phyloP scores from a whole-genome alignment of 352 stramenopile species.

The Globisporangium uncinulatum region DNA sequence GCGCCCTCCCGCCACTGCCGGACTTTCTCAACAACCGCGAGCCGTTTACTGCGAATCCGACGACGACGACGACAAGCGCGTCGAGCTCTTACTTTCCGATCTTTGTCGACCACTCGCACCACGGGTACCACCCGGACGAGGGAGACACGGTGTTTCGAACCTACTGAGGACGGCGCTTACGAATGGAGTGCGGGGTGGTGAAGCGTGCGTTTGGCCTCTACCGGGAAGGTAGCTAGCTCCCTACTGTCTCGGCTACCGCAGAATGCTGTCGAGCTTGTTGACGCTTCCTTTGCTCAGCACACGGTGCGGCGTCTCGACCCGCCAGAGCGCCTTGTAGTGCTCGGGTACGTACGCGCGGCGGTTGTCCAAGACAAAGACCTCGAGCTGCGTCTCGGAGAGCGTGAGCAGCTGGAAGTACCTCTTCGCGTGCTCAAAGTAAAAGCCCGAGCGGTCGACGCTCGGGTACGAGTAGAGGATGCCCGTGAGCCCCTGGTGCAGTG shows the following conservation, averaged over 20 bases:
- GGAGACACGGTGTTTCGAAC: conserved; percentile 38
- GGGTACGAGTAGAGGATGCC: conserved; percentile 72
- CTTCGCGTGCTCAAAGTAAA: conserved; percentile 74
- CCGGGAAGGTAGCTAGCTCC: too few species aligned
- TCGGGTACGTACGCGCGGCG: conserved; percentile 50
- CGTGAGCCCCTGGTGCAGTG: conserved; percentile 70
- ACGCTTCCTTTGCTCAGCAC: conserved; percentile 67
- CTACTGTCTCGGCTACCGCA: conserved; percentile 34
- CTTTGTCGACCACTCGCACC: conserved; percentile 36
- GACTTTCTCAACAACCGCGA: conserved; percentile 66
- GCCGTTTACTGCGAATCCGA: conserved; percentile 33
- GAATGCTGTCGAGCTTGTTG: conserved; percentile 79
- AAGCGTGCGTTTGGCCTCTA: too few species aligned
- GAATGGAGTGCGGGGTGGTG: not conserved
- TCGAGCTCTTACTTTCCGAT: conserved; percentile 38
- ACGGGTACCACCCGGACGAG: conserved; percentile 24
- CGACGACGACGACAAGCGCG: conserved; percentile 5
- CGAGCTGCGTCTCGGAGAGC: conserved; percentile 68
- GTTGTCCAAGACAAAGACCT: conserved; percentile 76
- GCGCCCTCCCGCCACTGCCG: conserved; percentile 45
- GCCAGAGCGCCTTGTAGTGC: conserved; percentile 69
- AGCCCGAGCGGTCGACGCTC: conserved; percentile 34
- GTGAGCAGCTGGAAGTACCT: conserved; percentile 71
- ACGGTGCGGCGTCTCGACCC: conserved; percentile 67
- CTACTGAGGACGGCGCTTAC: conserved; percentile 12